Evolutionary conservation across 768 basidiomycete genomes (phyloP).

Genomic region (Mycena albidolilacea): DNA sequence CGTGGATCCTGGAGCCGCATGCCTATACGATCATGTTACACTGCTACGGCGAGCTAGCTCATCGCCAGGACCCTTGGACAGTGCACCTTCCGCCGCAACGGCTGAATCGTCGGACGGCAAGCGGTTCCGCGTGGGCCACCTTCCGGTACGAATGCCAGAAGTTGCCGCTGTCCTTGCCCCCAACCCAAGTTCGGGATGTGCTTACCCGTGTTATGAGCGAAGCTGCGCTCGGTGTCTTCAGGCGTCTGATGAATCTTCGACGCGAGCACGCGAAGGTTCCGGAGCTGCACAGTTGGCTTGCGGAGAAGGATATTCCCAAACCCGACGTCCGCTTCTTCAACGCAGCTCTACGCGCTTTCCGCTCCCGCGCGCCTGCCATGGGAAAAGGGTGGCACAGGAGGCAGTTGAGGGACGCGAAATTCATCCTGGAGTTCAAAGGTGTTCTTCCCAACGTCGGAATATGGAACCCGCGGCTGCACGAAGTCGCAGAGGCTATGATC

Average conservation of each 20-base stretch:
- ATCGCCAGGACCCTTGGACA: conserved; percentile 36
- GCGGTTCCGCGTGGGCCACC: conserved; percentile 42
- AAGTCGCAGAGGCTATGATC: conserved; percentile 57
- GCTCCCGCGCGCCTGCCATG: conserved; percentile 37
- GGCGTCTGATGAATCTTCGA: conserved; percentile 38
- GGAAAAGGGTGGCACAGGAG: conserved; percentile 48
- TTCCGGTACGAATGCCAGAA: conserved; percentile 53
- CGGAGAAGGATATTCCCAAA: conserved; percentile 51
- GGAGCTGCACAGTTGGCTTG: conserved; percentile 28
- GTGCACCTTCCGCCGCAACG: conserved; percentile 14
- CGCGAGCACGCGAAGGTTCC: conserved; percentile 20
- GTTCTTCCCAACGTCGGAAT: conserved; percentile 33
- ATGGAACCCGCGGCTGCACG: conserved; percentile 54
- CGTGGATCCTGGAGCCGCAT: conserved; percentile 77
- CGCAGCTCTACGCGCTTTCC: conserved; percentile 48
- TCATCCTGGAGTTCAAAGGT: conserved; percentile 47
- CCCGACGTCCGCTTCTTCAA: conserved; percentile 82
- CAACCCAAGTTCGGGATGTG: conserved; percentile 27
- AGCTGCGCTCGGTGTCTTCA: conserved; percentile 47
- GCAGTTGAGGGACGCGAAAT: conserved; percentile 46
- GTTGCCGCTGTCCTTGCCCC: conserved; percentile 5
- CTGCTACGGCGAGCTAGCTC: conserved; percentile 66
- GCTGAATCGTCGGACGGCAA: conserved; percentile 40
- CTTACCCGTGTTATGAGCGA: conserved; percentile 55
- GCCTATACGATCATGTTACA: conserved; percentile 84